Percentiles rank a stretch among this genome's conserved stretches.
Evolutionary conservation across 83 land plant species (phyloP).

Genomic region (Diphasiastrum complanatum): DNA sequence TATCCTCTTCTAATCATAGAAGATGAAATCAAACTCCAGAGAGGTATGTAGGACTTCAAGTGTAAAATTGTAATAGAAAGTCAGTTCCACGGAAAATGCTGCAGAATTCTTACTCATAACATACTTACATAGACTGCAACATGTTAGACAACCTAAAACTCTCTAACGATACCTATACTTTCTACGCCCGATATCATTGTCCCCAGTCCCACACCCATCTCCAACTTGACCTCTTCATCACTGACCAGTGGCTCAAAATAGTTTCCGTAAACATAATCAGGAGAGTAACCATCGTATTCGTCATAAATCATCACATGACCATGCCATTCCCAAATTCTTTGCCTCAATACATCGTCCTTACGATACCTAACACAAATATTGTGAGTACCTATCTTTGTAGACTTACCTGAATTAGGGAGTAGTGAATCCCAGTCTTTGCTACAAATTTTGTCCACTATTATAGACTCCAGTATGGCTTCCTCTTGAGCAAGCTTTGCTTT

Average conservation of each 20-base stretch:
- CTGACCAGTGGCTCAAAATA: constrained; percentile 27
- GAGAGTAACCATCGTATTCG: constrained; percentile 18
- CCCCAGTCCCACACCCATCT: too few relatives aligned
- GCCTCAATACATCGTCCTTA: constrained; percentile 7
- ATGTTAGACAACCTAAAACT: too few relatives aligned
- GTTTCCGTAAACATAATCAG: constrained; percentile 24
- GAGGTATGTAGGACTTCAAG: too few relatives aligned
- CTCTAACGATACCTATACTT: too few relatives aligned
- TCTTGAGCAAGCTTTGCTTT: constrained; percentile 18
- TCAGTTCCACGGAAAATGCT: too few relatives aligned
- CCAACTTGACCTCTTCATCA: too few relatives aligned
- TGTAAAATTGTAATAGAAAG: too few relatives aligned
- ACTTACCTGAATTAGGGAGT: constrained; percentile 23
- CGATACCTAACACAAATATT: constrained; percentile 17
- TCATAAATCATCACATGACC: constrained; percentile 25
- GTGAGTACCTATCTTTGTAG: constrained; percentile 15
- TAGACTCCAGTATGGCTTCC: constrained; percentile 20
- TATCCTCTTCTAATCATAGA: too few relatives aligned
- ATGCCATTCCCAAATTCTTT: constrained; percentile 29
- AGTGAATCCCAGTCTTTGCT: constrained; percentile 11
- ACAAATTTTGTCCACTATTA: constrained; percentile 13
- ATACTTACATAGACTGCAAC: too few relatives aligned
- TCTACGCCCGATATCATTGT: too few relatives aligned
- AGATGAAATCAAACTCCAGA: too few relatives aligned
- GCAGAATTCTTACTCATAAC: too few relatives aligned